Evolutionary conservation across 108 stramenopile species (phyloP).

Genomic region (Skeletonema tropicum): DNA sequence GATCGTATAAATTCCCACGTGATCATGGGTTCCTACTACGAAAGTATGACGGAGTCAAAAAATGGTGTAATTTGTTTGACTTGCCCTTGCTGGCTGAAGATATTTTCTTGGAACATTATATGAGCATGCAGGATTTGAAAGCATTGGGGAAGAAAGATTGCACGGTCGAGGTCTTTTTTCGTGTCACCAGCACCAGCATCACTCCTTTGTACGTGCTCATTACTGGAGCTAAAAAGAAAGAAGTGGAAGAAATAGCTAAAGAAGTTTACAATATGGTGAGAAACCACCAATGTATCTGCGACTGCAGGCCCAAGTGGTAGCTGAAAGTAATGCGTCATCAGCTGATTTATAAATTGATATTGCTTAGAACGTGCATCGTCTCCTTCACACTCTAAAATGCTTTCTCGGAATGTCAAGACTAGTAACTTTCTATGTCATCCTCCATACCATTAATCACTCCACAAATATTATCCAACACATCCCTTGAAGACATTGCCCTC

Average conservation of each 20-base stretch:
- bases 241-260: too few species aligned
- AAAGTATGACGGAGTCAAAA: neutral
- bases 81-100: neutral
- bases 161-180: neutral
- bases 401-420: neutral
- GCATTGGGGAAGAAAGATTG: neutral
- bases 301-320: too few species aligned
- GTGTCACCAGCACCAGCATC: too few species aligned
- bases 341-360: too few species aligned
- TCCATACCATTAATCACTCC: slow-evolving; percentile 66
- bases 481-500: slow-evolving; percentile 88
- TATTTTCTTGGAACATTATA: too few species aligned
- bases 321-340: too few species aligned
- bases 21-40: neutral
- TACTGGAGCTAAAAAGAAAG: too few species aligned
- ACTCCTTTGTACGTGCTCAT: neutral
- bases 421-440: neutral
- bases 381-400: too few species aligned
- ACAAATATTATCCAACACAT: slow-evolving; percentile 78
- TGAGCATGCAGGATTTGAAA: too few species aligned
- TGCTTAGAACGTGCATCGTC: too few species aligned
- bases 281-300: too few species aligned
- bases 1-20: neutral
- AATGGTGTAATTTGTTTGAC: neutral
- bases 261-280: too few species aligned